phyloP scores from a whole-genome alignment of 768 basidiomycete species.

The Kwoniella sp. region DNA sequence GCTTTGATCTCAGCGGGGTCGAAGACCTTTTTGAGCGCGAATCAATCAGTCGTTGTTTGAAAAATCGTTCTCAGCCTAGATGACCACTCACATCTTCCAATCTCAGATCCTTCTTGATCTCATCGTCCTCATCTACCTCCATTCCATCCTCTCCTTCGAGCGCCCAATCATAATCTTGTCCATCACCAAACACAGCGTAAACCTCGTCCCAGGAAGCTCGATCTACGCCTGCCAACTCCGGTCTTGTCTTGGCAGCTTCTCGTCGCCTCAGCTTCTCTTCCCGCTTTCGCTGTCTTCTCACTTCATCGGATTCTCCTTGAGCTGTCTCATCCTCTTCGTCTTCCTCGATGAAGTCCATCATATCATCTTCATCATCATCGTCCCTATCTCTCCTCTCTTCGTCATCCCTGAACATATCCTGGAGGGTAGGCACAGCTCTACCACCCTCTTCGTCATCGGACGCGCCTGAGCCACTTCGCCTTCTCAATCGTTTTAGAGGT shows the following conservation, averaged over 20 bases:
- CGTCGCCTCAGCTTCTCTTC: slow-evolving; percentile 61
- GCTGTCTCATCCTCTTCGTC: slow-evolving; percentile 66
- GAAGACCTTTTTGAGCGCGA: slow-evolving; percentile 79
- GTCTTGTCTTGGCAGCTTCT: slow-evolving; percentile 66
- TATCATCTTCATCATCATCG: slow-evolving; percentile 65
- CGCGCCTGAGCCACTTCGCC: slow-evolving; percentile 71
- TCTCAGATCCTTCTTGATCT: slow-evolving; percentile 79
- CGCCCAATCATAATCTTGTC: slow-evolving; percentile 95
- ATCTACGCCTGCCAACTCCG: slow-evolving; percentile 73
- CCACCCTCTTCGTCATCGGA: slow-evolving; percentile 64
- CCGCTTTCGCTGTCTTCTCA: slow-evolving; percentile 67
- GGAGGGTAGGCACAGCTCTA: slow-evolving; percentile 59
- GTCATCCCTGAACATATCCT: slow-evolving; percentile 80
- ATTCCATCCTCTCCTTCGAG: slow-evolving; percentile 74
- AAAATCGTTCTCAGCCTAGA: no score
- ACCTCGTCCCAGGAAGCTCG: slow-evolving; percentile 96
- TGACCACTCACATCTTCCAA: slow-evolving; percentile 34
- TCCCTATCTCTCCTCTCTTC: slow-evolving; percentile 61
- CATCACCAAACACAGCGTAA: slow-evolving; percentile 93
- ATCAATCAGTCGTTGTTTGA: no score
- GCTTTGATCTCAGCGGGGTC: slow-evolving; percentile 94
- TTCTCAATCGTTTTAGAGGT: slow-evolving; percentile 73
- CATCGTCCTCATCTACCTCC: slow-evolving; percentile 64
- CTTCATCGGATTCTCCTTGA: slow-evolving; percentile 73
- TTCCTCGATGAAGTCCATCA: slow-evolving; percentile 71